phyloP scores from a whole-genome alignment of 73 alveolate species.

The Paramecium sexaurelia region DNA sequence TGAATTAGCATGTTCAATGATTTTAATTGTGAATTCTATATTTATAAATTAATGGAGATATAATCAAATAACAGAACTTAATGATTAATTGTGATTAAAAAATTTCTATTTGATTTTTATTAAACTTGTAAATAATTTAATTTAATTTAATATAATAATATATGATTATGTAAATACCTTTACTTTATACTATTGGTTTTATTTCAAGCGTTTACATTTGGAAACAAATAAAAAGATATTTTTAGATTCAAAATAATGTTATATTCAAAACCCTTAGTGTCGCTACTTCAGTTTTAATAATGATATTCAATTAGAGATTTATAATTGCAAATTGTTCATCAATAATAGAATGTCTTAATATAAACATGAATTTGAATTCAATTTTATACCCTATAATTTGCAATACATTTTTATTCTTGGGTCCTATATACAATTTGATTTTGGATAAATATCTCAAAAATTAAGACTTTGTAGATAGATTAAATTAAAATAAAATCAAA shows the following conservation, averaged over 20 bases:
- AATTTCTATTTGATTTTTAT: neutral
- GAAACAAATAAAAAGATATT: neutral
- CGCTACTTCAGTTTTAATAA: neutral
- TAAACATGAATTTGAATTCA: neutral
- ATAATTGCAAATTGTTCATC: neutral
- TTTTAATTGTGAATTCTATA: neutral
- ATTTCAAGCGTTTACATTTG: neutral
- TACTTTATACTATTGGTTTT: neutral
- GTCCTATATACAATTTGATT: neutral
- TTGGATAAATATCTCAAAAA: neutral
- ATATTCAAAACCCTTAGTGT: neutral
- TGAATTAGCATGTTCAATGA: slow-evolving; percentile 12
- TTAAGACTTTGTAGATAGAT: neutral
- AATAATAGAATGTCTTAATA: neutral
- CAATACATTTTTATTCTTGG: neutral
- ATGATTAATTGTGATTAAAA: slow-evolving; percentile 43
- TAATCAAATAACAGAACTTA: neutral
- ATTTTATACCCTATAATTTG: neutral
- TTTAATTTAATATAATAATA: too few species aligned
- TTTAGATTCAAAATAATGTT: neutral
- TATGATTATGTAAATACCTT: neutral
- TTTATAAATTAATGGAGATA: slow-evolving; percentile 50
- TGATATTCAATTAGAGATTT: neutral
- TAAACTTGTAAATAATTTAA: neutral
- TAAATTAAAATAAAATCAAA: neutral